Percentiles rank a stretch among this genome's conserved stretches.
Evolutionary conservation across 73 alveolate genomes (phyloP).

Genomic region (Paramecium primaurelia): DNA sequence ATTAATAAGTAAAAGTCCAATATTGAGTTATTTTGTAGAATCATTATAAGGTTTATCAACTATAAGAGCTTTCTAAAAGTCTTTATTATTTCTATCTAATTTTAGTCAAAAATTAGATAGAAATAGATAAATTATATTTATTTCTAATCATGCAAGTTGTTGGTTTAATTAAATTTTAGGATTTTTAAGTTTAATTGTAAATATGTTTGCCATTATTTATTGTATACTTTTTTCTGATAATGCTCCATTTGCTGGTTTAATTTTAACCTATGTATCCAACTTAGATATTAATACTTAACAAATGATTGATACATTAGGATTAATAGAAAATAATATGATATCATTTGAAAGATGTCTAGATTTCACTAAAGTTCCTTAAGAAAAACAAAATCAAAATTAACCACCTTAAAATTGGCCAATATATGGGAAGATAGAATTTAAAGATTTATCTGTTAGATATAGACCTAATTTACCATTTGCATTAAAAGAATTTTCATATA

Average conservation of each 20-base stretch:
- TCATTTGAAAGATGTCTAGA: conserved; percentile 81
- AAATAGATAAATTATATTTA: neutral
- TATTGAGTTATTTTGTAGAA: conserved; percentile 85
- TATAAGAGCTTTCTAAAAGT: conserved; percentile 78
- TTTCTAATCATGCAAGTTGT: neutral
- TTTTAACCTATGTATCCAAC: neutral
- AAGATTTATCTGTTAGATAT: conserved; percentile 81
- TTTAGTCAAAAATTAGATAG: neutral
- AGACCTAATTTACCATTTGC: conserved; percentile 70
- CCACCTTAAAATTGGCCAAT: conserved; percentile 58
- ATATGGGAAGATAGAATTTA: conserved; percentile 73
- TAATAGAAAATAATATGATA: conserved; percentile 82
- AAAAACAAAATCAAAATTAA: conserved; percentile 49
- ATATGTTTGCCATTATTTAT: neutral
- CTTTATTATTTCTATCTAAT: neutral
- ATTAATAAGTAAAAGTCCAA: conserved; percentile 85
- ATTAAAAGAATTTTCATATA: conserved; percentile 34
- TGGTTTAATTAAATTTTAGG: conserved; percentile 20
- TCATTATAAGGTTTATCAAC: conserved; percentile 84
- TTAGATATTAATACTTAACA: neutral
- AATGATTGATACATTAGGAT: neutral
- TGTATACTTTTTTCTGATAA: neutral
- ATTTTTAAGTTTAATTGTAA: neutral
- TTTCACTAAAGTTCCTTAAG: conserved; percentile 68
- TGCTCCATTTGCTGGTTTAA: neutral